Percentiles rank a stretch among this genome's conserved stretches.
These are phyloP conservation scores for Salvia sclarea DNA, from an alignment of 305 asterid species.

Conservation along the genomic window DNA sequence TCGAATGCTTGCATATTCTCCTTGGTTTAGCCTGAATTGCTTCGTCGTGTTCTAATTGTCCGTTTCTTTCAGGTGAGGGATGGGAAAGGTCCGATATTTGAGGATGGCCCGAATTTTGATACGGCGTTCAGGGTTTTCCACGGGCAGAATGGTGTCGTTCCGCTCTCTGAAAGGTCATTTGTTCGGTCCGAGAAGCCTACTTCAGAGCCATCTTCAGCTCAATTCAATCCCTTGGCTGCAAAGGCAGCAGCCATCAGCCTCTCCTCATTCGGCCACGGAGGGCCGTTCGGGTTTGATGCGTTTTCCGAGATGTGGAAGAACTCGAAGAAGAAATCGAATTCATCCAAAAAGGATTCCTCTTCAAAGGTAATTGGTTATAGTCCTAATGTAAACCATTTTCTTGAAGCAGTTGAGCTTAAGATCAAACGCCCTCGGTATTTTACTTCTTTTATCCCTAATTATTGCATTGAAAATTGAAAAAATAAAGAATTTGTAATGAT, in stretches of 20 bases:
- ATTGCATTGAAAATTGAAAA: too few species aligned
- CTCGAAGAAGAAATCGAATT: constrained; percentile 51
- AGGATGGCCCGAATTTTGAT: constrained; percentile 89
- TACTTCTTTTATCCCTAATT: too few species aligned
- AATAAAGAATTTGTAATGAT: too few species aligned
- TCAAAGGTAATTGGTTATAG: constrained; percentile 57
- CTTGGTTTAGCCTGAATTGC: constrained; percentile 5
- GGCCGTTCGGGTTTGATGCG: constrained; percentile 90
- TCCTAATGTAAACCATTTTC: neutral
- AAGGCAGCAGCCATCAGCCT: constrained; percentile 95
- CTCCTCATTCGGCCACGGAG: constrained; percentile 79
- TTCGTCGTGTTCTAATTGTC: constrained; percentile 5
- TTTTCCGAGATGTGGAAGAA: constrained; percentile 78
- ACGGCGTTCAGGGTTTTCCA: constrained; percentile 79
- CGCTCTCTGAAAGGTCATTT: constrained; percentile 61
- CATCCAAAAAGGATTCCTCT: constrained; percentile 61
- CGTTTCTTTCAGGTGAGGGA: constrained; percentile 45
- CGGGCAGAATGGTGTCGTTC: constrained; percentile 87
- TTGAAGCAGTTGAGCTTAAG: too few species aligned
- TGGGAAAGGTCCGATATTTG: constrained; percentile 80
- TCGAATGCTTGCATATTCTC: neutral
- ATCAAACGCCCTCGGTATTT: too few species aligned
- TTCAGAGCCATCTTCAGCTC: constrained; percentile 51
- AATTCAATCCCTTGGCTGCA: constrained; percentile 90
- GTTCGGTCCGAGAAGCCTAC: constrained; percentile 39